Evolutionary conservation across 2,329 filamentous ascomycete species (phyloP).

Genomic region (Beauveria sp.): DNA sequence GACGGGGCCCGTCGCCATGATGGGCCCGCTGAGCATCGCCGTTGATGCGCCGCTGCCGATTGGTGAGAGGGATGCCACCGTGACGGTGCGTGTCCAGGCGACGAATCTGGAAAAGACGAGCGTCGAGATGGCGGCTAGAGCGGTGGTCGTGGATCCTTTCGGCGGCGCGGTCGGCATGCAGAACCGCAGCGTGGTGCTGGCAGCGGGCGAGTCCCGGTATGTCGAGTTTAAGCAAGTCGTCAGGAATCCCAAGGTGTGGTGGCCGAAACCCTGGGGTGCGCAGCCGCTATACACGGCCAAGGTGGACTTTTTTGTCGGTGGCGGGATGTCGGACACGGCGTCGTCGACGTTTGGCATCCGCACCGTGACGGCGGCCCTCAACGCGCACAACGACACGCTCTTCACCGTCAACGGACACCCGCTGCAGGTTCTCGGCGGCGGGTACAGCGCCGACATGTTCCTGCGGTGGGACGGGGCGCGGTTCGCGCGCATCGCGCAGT

Average conservation of each 20-base stretch:
- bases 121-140: constrained; percentile 28
- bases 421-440: constrained; percentile 54
- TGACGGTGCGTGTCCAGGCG: constrained; percentile 31
- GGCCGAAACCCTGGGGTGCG: constrained; percentile 51
- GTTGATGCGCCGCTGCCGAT: constrained; percentile 29
- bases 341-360: constrained; percentile 22
- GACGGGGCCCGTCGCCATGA: constrained; percentile 41
- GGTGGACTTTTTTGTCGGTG: constrained; percentile 22
- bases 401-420: constrained; percentile 49
- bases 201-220: constrained; percentile 28
- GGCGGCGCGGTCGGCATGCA: constrained; percentile 19
- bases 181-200: constrained; percentile 27
- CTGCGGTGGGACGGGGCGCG: constrained; percentile 45
- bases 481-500: constrained; percentile 40
- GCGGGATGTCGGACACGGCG: constrained; percentile 20
- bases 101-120: constrained; percentile 32
- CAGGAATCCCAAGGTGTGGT: constrained; percentile 46
- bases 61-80: constrained; percentile 18
- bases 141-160: constrained; percentile 27
- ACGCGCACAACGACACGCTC: constrained; percentile 43
- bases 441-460: constrained; percentile 55
- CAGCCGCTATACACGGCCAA: constrained; percentile 42
- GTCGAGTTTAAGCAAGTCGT: constrained; percentile 28
- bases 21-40: constrained; percentile 37
- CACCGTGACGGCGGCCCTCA: constrained; percentile 40